A percentile compares a stretch with the other conserved stretches of the same genome.
These are phyloP conservation scores for Mycena amicta DNA, from an alignment of 768 basidiomycete genomes.

Conservation along the genomic window DNA sequence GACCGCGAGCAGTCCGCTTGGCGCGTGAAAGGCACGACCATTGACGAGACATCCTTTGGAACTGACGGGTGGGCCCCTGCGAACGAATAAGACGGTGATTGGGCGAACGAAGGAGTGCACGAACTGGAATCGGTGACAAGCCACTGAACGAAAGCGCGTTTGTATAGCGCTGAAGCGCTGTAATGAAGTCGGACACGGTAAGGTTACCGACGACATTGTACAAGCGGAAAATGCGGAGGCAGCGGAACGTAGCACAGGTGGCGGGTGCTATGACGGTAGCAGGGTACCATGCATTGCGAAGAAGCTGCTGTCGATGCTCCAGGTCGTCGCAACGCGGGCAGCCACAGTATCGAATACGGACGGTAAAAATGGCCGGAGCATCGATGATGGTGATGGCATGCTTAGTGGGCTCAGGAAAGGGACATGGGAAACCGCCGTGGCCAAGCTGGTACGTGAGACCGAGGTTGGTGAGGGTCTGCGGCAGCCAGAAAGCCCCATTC, in stretches of 20 bases:
- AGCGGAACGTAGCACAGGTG: too few species aligned
- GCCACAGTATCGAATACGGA: not conserved
- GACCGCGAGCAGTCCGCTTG: constrained; percentile 20
- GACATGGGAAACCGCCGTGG: constrained; percentile 8
- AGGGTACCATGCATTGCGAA: too few species aligned
- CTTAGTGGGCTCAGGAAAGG: not conserved
- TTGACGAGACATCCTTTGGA: constrained; percentile 18
- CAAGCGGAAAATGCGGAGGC: too few species aligned
- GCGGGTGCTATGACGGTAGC: too few species aligned
- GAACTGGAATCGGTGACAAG: too few species aligned
- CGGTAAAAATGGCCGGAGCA: not conserved
- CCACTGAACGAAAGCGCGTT: too few species aligned
- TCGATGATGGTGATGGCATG: constrained; percentile 4
- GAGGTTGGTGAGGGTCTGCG: not conserved
- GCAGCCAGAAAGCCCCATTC: constrained; percentile 7
- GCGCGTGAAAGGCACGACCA: constrained; percentile 17
- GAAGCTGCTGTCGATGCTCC: not conserved
- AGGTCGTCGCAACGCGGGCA: not conserved
- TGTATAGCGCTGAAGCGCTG: too few species aligned
- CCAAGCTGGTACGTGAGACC: constrained; percentile 10
- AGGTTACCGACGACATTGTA: too few species aligned
- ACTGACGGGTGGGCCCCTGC: not conserved
- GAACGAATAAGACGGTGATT: too few species aligned
- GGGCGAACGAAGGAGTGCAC: too few species aligned
- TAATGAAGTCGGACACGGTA: too few species aligned